Evolutionary conservation across 139 green algal genomes (phyloP).

Genomic region (Picochlorum sp.): DNA sequence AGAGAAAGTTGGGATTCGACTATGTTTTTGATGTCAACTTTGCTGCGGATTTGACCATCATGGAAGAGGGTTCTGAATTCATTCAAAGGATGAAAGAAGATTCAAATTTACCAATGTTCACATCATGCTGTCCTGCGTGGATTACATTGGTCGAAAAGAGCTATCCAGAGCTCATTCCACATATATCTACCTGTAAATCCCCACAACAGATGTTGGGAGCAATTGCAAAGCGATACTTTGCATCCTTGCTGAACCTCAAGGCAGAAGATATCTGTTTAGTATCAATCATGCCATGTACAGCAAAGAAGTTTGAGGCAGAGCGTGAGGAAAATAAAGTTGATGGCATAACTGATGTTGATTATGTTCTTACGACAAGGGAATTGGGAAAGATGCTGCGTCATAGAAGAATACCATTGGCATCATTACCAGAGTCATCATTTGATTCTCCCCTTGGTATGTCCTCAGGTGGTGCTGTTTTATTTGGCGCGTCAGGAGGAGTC

Average conservation of each 20-base stretch:
- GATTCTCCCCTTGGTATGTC: slow-evolving; percentile 41
- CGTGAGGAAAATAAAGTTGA: slow-evolving; percentile 24
- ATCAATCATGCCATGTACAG: slow-evolving; percentile 55
- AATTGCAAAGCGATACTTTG: slow-evolving; percentile 53
- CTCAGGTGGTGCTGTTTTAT: slow-evolving; percentile 42
- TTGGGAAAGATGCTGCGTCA: slow-evolving; percentile 41
- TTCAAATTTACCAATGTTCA: slow-evolving; percentile 53
- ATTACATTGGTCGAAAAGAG: slow-evolving; percentile 49
- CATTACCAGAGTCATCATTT: slow-evolving; percentile 30
- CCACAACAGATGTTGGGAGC: slow-evolving; percentile 59
- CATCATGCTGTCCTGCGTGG: slow-evolving; percentile 58
- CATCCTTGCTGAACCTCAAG: slow-evolving; percentile 18
- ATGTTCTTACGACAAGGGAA: slow-evolving; percentile 59
- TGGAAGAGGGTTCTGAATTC: slow-evolving; percentile 62
- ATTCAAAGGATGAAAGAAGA: slow-evolving; percentile 28
- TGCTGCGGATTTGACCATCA: slow-evolving; percentile 60
- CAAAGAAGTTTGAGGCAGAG: slow-evolving; percentile 55
- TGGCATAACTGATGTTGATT: slow-evolving; percentile 43
- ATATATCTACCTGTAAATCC: slow-evolving; percentile 56
- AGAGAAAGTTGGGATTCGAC: slow-evolving; percentile 49
- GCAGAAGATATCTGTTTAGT: slow-evolving; percentile 32
- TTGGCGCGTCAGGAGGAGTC: slow-evolving; percentile 59
- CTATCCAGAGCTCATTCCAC: slow-evolving; percentile 58
- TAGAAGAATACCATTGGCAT: slow-evolving; percentile 33
- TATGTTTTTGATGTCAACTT: slow-evolving; percentile 47